Percentiles rank a stretch among this genome's conserved stretches.
phyloP scores from a whole-genome alignment of 805 yeast genomes.

The Candida peoriensis region DNA sequence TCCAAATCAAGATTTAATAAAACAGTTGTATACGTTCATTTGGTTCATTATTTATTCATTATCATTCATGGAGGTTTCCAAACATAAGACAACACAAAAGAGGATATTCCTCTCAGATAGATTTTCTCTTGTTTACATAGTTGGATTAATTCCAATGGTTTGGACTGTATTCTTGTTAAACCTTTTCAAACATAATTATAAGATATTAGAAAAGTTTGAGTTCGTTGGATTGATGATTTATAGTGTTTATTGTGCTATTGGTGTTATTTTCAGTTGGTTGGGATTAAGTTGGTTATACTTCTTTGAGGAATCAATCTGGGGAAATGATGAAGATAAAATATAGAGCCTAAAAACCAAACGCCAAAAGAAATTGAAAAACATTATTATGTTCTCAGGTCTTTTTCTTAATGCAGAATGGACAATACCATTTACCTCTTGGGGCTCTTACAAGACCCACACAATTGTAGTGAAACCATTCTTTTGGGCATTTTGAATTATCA shows the following conservation, averaged over 20 bases:
- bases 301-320: constrained; percentile 73
- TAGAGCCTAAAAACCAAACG: not conserved
- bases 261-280: constrained; percentile 82
- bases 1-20: constrained; percentile 73
- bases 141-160: constrained; percentile 65
- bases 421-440: constrained; percentile 67
- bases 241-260: constrained; percentile 82
- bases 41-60: constrained; percentile 80
- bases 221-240: constrained; percentile 76
- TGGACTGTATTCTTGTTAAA: constrained; percentile 42
- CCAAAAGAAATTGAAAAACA: not conserved
- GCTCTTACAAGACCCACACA: constrained; percentile 65
- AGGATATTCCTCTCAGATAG: constrained; percentile 68
- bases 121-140: constrained; percentile 56
- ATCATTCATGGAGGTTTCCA: constrained; percentile 66
- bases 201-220: constrained; percentile 53
- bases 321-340: constrained; percentile 7
- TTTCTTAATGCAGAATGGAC: constrained; percentile 40
- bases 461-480: constrained; percentile 76
- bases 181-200: constrained; percentile 49
- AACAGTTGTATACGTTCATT: constrained; percentile 68
- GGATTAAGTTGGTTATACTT: constrained; percentile 87
- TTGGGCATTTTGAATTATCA: constrained; percentile 68
- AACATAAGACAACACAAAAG: constrained; percentile 31
- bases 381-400: constrained; percentile 8